Conservation (phyloP, 108 stramenopile species). For the Skeletonema menzelii region DNA sequence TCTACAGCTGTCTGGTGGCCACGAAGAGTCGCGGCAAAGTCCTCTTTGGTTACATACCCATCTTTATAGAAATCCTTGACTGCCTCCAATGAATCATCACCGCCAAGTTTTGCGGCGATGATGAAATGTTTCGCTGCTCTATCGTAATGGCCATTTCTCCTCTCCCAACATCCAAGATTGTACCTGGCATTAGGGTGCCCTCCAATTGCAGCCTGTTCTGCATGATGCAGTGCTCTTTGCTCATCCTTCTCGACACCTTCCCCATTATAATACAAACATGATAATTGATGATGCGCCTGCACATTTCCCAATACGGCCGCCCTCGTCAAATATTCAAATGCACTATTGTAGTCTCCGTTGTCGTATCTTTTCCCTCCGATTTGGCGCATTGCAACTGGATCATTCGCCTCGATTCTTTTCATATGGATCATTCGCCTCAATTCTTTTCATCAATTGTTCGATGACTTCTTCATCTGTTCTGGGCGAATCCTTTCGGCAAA, state of each 20-base stretch:
- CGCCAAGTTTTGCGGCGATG: neutral
- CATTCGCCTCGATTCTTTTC: neutral
- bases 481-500: too few relatives aligned
- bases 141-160: too few relatives aligned
- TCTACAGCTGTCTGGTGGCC: too few relatives aligned
- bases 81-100: too few relatives aligned
- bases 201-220: neutral
- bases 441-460: too few relatives aligned
- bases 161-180: neutral
- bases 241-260: neutral
- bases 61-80: too few relatives aligned
- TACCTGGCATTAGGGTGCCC: neutral
- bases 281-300: neutral
- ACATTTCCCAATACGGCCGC: neutral
- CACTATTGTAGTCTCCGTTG: neutral
- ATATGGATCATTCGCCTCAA: too few relatives aligned
- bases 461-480: too few relatives aligned
- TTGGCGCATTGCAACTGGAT: neutral
- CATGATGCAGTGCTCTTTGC: neutral
- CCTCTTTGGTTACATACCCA: too few relatives aligned
- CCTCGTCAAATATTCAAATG: neutral
- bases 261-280: neutral
- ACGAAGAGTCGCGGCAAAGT: too few relatives aligned
- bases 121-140: neutral
- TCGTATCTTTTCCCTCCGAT: neutral